Evolutionary conservation across 2,329 filamentous ascomycete genomes (phyloP).

Genomic region (Calcarisporium arbuscula): DNA sequence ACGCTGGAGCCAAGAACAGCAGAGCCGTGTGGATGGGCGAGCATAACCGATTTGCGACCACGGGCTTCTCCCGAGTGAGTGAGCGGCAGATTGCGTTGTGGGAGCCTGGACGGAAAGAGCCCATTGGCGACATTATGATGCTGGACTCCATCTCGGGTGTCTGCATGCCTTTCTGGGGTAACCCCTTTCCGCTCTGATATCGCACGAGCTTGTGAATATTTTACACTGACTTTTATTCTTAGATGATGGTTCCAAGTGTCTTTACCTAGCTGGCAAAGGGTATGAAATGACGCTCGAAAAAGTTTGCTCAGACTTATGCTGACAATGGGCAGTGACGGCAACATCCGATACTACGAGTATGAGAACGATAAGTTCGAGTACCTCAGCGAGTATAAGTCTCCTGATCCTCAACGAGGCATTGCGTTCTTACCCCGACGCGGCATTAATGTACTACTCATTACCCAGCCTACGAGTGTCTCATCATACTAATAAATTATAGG

Average conservation of each 20-base stretch:
- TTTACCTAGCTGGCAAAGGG: conserved; percentile 97
- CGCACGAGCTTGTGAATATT: not conserved
- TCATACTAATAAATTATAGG: conserved; percentile 33
- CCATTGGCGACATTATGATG: conserved; percentile 82
- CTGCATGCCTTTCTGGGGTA: conserved; percentile 98
- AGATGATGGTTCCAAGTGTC: conserved; percentile 87
- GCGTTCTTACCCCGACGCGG: conserved; percentile 93
- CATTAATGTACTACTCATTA: conserved; percentile 64
- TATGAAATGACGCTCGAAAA: conserved; percentile 42
- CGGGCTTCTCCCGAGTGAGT: conserved; percentile 97
- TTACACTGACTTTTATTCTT: conserved; percentile 2
- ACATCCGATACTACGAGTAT: conserved; percentile 98
- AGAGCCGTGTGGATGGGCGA: conserved; percentile 96
- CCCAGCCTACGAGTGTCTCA: not conserved
- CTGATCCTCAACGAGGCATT: conserved; percentile 87
- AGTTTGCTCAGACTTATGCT: not conserved
- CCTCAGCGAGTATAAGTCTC: conserved; percentile 94
- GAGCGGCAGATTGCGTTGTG: conserved; percentile 93
- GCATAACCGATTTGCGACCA: conserved; percentile 91
- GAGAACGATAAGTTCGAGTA: conserved; percentile 99
- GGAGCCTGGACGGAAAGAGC: conserved; percentile 82
- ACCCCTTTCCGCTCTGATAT: conserved; percentile 14
- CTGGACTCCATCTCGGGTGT: conserved; percentile 96
- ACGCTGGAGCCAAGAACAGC: conserved; percentile 94
- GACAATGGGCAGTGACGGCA: conserved; percentile 67